phyloP scores from a whole-genome alignment of 202 grass and related monocot species.

The Thinopyrum obtusiflorum region DNA sequence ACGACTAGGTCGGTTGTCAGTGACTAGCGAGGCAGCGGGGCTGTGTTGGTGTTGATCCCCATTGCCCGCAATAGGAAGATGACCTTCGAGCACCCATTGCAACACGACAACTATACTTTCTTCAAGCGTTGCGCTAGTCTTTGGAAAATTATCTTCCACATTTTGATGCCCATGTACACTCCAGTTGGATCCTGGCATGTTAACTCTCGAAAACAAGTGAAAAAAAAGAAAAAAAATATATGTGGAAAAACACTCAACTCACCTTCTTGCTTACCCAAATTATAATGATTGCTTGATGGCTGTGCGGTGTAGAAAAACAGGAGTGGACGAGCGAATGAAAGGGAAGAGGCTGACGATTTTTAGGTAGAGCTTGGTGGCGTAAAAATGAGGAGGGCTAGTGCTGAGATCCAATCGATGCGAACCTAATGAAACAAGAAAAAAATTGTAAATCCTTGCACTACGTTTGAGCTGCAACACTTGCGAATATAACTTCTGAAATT shows the following conservation, averaged over 20 bases:
- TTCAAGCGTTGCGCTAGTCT: not conserved
- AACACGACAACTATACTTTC: not conserved
- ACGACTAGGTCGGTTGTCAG: too few relatives aligned
- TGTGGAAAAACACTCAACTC: not conserved
- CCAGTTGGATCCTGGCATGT: not conserved
- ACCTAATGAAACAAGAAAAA: too few relatives aligned
- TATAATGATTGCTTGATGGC: not conserved
- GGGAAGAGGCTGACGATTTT: not conserved
- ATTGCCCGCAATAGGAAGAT: not conserved
- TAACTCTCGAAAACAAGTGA: not conserved
- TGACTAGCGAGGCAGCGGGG: too few relatives aligned
- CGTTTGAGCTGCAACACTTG: not conserved
- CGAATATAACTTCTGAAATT: not conserved
- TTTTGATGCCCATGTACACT: not conserved
- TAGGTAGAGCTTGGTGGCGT: not conserved
- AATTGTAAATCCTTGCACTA: not conserved
- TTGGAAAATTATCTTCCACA: not conserved
- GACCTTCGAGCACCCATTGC: not conserved
- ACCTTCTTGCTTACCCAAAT: not conserved
- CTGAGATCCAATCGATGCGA: too few relatives aligned
- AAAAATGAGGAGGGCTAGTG: not conserved
- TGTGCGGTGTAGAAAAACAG: not conserved
- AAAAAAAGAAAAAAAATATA: too few relatives aligned
- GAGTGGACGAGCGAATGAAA: not conserved
- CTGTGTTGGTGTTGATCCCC: too few relatives aligned